Evolutionary conservation across 176 grass and related monocot genomes (phyloP).

Genomic region (Triticum timopheevii): DNA sequence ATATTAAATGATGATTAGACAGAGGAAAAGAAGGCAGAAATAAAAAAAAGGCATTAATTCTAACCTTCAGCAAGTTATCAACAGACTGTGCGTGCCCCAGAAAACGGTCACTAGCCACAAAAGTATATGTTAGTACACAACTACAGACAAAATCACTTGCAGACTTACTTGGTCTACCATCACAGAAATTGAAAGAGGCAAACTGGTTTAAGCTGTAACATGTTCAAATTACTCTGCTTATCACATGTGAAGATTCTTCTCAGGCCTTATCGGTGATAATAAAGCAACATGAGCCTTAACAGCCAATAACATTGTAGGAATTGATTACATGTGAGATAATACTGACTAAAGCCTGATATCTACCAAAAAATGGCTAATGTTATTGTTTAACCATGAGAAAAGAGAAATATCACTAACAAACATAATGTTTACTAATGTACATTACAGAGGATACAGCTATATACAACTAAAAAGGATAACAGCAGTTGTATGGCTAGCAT

Average conservation of each 20-base stretch:
- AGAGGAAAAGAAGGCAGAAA: background rate
- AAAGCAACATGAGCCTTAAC: background rate
- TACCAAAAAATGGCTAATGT: background rate
- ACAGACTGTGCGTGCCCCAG: slow-evolving; percentile 84
- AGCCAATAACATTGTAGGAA: background rate
- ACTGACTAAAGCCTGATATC: background rate
- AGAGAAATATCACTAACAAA: background rate
- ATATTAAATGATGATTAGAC: background rate
- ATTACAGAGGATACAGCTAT: background rate
- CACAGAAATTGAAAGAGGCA: slow-evolving; percentile 3
- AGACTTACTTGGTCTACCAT: background rate
- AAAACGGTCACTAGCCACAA: slow-evolving; percentile 77
- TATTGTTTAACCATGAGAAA: background rate
- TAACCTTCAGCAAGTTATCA: slow-evolving; percentile 90
- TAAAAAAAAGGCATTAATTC: background rate
- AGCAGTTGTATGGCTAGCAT: background rate
- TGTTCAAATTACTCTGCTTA: background rate
- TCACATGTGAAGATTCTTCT: background rate
- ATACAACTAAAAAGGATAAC: background rate
- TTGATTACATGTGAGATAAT: background rate
- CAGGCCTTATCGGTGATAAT: background rate
- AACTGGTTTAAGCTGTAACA: background rate
- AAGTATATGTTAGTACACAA: slow-evolving; percentile 26
- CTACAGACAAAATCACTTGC: background rate
- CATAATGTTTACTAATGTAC: background rate